These are phyloP conservation scores for Kazachstania africana DNA, from an alignment of 805 yeast genomes.

Conservation along the genomic window DNA sequence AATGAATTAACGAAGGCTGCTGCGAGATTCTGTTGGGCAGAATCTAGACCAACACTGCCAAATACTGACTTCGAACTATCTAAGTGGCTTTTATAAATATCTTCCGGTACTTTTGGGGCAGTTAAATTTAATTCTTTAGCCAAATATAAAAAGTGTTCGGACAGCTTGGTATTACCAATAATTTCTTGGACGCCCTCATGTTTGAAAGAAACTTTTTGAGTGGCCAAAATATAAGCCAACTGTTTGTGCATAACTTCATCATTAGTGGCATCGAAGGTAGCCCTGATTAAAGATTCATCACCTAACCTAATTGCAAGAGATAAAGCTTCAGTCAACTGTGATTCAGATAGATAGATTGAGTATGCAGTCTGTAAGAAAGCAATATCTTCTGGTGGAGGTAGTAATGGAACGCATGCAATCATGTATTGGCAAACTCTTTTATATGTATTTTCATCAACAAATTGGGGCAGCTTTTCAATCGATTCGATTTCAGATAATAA, in stretches of 20 bases:
- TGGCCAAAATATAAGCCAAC: slow-evolving; percentile 77
- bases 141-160: slow-evolving; percentile 69
- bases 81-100: slow-evolving; percentile 80
- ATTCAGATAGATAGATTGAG: slow-evolving; percentile 67
- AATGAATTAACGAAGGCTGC: slow-evolving; percentile 89
- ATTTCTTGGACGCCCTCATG: slow-evolving; percentile 65
- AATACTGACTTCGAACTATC: slow-evolving; percentile 55
- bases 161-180: slow-evolving; percentile 65
- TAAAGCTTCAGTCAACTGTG: slow-evolving; percentile 80
- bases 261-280: slow-evolving; percentile 70
- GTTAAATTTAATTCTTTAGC: slow-evolving; percentile 78
- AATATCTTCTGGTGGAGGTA: slow-evolving; percentile 89
- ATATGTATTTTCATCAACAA: slow-evolving; percentile 74
- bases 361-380: slow-evolving; percentile 81
- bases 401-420: slow-evolving; percentile 90
- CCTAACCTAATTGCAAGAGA: slow-evolving; percentile 82
- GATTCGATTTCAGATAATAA: slow-evolving; percentile 79
- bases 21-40: slow-evolving; percentile 91
- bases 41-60: slow-evolving; percentile 48
- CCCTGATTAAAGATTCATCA: slow-evolving; percentile 60
- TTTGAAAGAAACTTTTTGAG: slow-evolving; percentile 74
- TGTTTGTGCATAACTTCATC: slow-evolving; percentile 76
- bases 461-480: slow-evolving; percentile 70
- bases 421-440: slow-evolving; percentile 87
- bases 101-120: slow-evolving; percentile 90